phyloP scores from a whole-genome alignment of 176 grass and related monocot species.

The Cocos nucifera region DNA sequence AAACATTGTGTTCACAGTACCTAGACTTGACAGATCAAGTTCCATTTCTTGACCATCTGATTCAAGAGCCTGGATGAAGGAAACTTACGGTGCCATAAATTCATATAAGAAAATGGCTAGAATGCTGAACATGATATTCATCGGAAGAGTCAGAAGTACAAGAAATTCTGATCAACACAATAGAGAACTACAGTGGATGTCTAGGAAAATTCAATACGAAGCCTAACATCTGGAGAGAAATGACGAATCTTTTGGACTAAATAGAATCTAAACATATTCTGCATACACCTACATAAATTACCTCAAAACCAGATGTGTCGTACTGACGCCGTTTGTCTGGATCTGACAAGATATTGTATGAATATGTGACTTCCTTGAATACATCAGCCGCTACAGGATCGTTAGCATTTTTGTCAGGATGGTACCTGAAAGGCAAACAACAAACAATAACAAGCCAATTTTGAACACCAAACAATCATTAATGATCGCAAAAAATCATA shows the following conservation, averaged over 20 bases:
- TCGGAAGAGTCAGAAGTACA: no score
- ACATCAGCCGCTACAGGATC: conserved; percentile 70
- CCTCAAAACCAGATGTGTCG: conserved; percentile 82
- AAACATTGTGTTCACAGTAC: conserved; percentile 92
- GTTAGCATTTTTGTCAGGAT: conserved; percentile 94
- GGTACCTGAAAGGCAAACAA: conserved; percentile 44
- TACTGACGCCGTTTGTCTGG: conserved; percentile 77
- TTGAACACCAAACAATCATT: no score
- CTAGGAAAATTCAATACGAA: no score
- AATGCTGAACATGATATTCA: no score
- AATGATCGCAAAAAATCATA: no score
- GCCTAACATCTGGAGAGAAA: no score
- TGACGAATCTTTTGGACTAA: no score
- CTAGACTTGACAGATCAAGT: conserved; percentile 93
- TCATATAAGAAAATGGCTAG: no score
- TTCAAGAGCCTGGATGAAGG: conserved; percentile 60
- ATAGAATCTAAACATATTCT: no score
- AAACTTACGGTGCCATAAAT: no score
- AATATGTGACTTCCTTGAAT: conserved; percentile 95
- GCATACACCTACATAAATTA: conserved; percentile 12
- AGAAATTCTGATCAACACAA: no score
- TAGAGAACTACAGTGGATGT: no score
- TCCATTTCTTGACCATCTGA: conserved; percentile 83
- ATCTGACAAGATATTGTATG: conserved; percentile 86
- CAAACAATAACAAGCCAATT: background rate